Conservation (phyloP, 345 rosid species). For the Isatis tinctoria region DNA sequence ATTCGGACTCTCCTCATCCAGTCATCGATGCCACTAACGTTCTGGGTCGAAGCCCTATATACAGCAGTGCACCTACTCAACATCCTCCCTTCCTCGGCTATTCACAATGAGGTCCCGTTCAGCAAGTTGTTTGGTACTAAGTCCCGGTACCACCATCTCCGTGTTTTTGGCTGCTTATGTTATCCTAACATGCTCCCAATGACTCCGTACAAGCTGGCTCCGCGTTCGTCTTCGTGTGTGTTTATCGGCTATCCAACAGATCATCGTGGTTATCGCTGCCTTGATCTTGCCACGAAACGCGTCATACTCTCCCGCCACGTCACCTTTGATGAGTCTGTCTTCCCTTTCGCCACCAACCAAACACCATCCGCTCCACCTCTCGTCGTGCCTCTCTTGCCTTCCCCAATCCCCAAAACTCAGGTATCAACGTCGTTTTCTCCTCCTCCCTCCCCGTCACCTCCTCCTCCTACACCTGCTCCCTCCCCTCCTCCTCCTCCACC, state of each 20-base stretch:
- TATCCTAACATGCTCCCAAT: not conserved
- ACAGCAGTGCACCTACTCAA: not conserved
- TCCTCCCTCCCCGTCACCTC: too few relatives aligned
- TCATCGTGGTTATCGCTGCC: not conserved
- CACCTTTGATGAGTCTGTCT: not conserved
- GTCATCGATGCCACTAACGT: not conserved
- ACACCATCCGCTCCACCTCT: too few relatives aligned
- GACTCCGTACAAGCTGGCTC: not conserved
- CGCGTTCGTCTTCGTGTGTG: not conserved
- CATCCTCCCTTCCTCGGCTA: not conserved
- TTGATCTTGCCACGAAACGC: not conserved
- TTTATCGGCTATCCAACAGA: not conserved
- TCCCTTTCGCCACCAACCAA: too few relatives aligned
- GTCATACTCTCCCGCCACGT: not conserved
- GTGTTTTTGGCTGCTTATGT: not conserved
- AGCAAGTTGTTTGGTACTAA: not conserved
- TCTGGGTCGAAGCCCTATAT: not conserved
- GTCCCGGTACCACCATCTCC: not conserved
- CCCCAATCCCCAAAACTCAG: too few relatives aligned
- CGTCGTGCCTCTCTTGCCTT: too few relatives aligned
- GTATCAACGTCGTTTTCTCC: too few relatives aligned
- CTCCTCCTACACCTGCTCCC: too few relatives aligned
- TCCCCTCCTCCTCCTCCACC: too few relatives aligned
- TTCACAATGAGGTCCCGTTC: not conserved
- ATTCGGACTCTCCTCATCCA: fast-evolving